Evolutionary conservation across 208 protist genomes (phyloP).

Genomic region (Trypanosoma melophagium): DNA sequence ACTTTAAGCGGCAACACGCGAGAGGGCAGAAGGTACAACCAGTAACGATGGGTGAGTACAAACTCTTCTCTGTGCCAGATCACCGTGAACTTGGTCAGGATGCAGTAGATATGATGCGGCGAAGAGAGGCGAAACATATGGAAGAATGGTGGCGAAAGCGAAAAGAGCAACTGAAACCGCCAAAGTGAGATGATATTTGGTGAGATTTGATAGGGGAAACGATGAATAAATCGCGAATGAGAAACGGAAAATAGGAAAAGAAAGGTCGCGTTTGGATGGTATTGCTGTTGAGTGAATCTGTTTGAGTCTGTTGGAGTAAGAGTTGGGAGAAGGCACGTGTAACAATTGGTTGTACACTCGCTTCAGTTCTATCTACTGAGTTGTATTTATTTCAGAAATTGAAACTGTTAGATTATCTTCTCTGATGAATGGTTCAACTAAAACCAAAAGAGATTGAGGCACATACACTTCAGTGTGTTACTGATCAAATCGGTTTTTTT

Average conservation of each 20-base stretch:
- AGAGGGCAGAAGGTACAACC: slow-evolving; percentile 30
- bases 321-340: no score
- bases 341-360: no score
- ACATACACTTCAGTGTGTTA: no score
- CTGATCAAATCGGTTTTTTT: no score
- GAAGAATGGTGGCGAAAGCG: slow-evolving; percentile 81
- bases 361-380: no score
- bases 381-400: no score
- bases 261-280: no score
- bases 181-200: slow-evolving; percentile 30
- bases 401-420: no score
- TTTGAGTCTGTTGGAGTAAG: no score
- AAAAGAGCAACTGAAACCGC: slow-evolving; percentile 71
- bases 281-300: no score
- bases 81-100: slow-evolving; percentile 73
- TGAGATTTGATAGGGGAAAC: background rate
- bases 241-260: slow-evolving; percentile 4
- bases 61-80: slow-evolving; percentile 74
- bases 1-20: slow-evolving; percentile 64
- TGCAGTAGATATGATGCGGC: slow-evolving; percentile 74
- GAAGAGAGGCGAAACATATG: slow-evolving; percentile 55
- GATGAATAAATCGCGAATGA: slow-evolving; percentile 6
- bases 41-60: slow-evolving; percentile 65
- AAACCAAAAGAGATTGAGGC: no score
- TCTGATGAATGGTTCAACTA: no score